Percentiles rank a stretch among this genome's conserved stretches.
Conservation (phyloP, 164 flowering plant genomes). For the Tinospora cordifolia region DNA sequence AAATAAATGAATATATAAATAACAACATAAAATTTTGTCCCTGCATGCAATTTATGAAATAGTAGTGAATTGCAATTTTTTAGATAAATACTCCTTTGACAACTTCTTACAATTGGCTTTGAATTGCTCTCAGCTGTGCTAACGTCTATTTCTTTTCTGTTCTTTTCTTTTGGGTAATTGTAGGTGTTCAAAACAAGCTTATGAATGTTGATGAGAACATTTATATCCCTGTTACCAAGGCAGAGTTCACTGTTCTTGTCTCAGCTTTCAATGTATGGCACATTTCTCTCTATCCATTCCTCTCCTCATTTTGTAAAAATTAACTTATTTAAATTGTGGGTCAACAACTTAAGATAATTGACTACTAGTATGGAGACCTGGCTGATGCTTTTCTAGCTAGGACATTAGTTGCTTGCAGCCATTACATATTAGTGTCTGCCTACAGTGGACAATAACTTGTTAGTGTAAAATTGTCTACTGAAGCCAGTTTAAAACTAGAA, state of each 20-base stretch:
- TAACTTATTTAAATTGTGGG: neutral
- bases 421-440: too few relatives aligned
- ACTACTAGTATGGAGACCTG: neutral
- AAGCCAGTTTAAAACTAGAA: too few relatives aligned
- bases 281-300: constrained; percentile 2
- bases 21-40: too few relatives aligned
- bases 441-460: too few relatives aligned
- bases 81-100: neutral
- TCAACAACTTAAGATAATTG: neutral
- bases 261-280: constrained; percentile 68
- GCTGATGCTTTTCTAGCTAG: too few relatives aligned
- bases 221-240: constrained; percentile 72
- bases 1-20: too few relatives aligned
- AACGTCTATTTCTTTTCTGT: neutral
- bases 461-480: too few relatives aligned
- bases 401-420: too few relatives aligned
- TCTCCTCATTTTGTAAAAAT: neutral
- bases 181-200: constrained; percentile 80
- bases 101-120: neutral
- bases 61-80: neutral
- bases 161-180: neutral
- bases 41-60: too few relatives aligned
- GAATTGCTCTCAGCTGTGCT: constrained; percentile 5
- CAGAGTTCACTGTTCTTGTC: constrained; percentile 62
- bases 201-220: constrained; percentile 70